Evolutionary conservation across 2,329 filamentous ascomycete species (phyloP).

Genomic region (Pestalotiopsis sp.): DNA sequence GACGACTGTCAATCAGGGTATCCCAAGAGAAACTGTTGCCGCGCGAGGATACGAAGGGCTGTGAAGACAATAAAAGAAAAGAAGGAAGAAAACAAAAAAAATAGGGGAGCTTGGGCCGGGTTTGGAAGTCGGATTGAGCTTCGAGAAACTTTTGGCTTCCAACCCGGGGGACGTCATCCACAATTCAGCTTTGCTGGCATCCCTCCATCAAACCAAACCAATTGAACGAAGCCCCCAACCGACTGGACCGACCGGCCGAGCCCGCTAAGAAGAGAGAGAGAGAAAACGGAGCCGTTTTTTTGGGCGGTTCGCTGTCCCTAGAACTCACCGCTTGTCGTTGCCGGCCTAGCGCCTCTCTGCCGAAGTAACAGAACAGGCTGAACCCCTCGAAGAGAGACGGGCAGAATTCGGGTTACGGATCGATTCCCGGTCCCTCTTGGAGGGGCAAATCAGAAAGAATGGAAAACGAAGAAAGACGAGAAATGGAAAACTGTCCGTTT

Average conservation of each 20-base stretch:
- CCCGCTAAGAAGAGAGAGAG: neutral
- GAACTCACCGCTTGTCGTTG: conserved; percentile 10
- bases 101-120: conserved; percentile 5
- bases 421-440: neutral
- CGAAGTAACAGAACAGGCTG: neutral
- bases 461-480: neutral
- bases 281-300: neutral
- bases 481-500: neutral
- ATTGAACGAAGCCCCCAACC: neutral
- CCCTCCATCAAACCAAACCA: neutral
- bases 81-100: neutral
- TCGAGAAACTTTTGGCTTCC: neutral
- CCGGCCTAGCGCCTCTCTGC: neutral
- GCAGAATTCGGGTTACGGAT: conserved; percentile 6
- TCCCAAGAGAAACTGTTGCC: neutral
- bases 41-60: neutral
- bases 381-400: neutral
- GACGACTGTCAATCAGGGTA: neutral
- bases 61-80: neutral
- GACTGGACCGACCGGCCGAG: neutral
- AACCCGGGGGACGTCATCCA: neutral
- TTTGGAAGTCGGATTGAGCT: neutral
- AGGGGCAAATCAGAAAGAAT: neutral
- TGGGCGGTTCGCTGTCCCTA: neutral
- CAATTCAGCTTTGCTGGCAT: neutral